Base-by-base conservation (phyloP, 352 stramenopile species). In the Phytophthora pini region DNA sequence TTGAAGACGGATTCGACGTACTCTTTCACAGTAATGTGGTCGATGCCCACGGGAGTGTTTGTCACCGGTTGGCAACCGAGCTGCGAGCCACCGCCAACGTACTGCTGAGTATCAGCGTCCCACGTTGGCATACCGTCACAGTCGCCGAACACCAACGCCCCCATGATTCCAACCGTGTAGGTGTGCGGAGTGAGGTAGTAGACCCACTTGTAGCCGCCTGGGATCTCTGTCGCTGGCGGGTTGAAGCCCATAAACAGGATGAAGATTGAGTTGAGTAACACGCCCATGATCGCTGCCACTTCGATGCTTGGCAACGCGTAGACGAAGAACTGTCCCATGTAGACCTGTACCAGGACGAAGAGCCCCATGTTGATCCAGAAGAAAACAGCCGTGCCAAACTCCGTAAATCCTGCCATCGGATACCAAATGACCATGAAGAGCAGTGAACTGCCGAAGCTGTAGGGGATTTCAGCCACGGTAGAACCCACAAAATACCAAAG, bases 381-480 rank as follows among this genome's bases (percentile, higher is more conserved):
- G 13, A 83, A 63, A 1, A 82, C 52, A 22, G 71, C 75, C 4
- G 72, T 70, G 12, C 32, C 22, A n/a, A 77, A 58, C 7, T 59
- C 77, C 17, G 68, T 61, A 51, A 87, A 81, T 31, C 76, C 76
- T 0, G 76, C 73, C 20, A 82, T 75, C 4, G 77, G 77, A 57
- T 79, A 89, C 12, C 70, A 65, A 26, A 89, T 77, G 11, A 52
- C 46, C 8, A 70, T 79, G 41, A 83, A 89, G 13, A 87, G 26
- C 0, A 87, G 48, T 5, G 53, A 62, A 7, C 64, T 68, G 20
- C 56, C 56, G 29, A 87, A 74, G 10, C 78, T 72, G 56, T 84
- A 87, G 31, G 80, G 80, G 29, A 89, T 76, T 77, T 98, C 93
- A 10, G 54, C 61, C 1, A 70, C 31, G 0, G 61, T 70, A 34